Evolutionary conservation across 306 rosid species (phyloP), one percentile per base, ranked within the genome.

Genomic region (Glycyrrhiza uralensis): DNA sequence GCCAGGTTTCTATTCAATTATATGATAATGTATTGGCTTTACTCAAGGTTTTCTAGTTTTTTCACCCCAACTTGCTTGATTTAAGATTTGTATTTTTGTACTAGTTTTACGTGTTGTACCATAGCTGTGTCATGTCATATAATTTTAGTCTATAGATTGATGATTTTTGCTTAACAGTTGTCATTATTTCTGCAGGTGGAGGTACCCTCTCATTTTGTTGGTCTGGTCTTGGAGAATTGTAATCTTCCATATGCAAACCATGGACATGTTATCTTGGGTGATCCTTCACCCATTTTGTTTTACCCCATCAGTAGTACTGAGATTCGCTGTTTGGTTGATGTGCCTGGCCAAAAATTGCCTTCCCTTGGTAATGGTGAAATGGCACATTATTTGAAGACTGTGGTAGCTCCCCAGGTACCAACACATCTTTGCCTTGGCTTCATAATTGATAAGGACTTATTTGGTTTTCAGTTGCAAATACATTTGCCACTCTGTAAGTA

Each of bases 171-270:
- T 71, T 51, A 52, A 29, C 24, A 14, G 5, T 46, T 56, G 62
- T 38, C 0, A 17, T 36, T 52, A 36, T 74, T 39, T 69, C 22
- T 72, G 75, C 84, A 92, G 97, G 96, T 92, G 62, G 98, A 92
- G 20, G 83, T 50, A 26, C 96, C 95, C 32, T 89, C 91, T 39
- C 87, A 85, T 80, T 89, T 84, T 81, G 91, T 86, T 52, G 91
- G 91, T 41, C 56, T 84, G 38, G 45, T 86, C 7, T 60, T 89
- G 36, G 87, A 86, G 76, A 83, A 85, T 50, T 83, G 87, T 44
- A 42, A 84, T 66, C 91, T 89, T 56, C 95, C 95, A 72, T 51
- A 80, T 58, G 69, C 72, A 72, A 84, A 83, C 41, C 87, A 89
- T 49, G 91, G 91, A 56, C 88, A 89, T 11, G 87, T 89, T 7